A percentile compares a stretch with the other conserved stretches of the same genome.
phyloP scores from a whole-genome alignment of 768 basidiomycete genomes.

The Mycena epipterygia region DNA sequence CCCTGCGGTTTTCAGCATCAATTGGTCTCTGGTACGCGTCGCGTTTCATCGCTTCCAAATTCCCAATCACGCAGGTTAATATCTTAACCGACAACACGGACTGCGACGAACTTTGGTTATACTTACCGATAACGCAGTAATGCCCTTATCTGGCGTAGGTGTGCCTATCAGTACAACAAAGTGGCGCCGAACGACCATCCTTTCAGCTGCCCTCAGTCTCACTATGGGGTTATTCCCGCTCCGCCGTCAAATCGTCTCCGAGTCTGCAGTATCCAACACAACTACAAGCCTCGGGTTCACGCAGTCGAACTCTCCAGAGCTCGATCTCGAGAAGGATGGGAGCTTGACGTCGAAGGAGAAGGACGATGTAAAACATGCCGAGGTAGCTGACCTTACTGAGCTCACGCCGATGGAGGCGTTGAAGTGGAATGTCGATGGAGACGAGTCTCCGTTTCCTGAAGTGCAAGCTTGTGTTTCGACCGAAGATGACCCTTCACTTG shows the following conservation, averaged over 20 bases:
- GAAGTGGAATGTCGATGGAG: slow-evolving; percentile 18
- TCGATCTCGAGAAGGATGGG: slow-evolving; percentile 15
- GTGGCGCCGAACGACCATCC: not conserved
- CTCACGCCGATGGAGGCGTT: slow-evolving; percentile 23
- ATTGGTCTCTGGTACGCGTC: not conserved
- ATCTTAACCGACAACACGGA: too few species aligned
- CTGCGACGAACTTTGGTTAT: too few species aligned
- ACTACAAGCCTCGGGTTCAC: not conserved
- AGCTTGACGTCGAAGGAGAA: slow-evolving; percentile 4
- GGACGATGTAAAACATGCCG: not conserved
- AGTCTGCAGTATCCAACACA: not conserved
- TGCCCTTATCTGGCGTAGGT: too few species aligned
- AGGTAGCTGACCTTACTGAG: slow-evolving; percentile 1
- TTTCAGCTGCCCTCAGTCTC: not conserved
- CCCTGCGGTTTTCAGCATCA: too few species aligned
- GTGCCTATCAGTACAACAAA: too few species aligned
- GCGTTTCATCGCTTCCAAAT: not conserved
- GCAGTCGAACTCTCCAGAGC: not conserved
- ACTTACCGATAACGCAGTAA: too few species aligned
- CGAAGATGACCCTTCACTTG: slow-evolving; percentile 14
- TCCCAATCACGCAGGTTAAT: not conserved
- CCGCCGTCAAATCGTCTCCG: slow-evolving; percentile 1
- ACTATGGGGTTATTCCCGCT: slow-evolving; percentile 1
- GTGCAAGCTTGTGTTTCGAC: slow-evolving; percentile 22
- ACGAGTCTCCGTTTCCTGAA: slow-evolving; percentile 14